These are phyloP conservation scores for Artemisia argyi DNA, from an alignment of 129 eudicot genomes.

Conservation along the genomic window DNA sequence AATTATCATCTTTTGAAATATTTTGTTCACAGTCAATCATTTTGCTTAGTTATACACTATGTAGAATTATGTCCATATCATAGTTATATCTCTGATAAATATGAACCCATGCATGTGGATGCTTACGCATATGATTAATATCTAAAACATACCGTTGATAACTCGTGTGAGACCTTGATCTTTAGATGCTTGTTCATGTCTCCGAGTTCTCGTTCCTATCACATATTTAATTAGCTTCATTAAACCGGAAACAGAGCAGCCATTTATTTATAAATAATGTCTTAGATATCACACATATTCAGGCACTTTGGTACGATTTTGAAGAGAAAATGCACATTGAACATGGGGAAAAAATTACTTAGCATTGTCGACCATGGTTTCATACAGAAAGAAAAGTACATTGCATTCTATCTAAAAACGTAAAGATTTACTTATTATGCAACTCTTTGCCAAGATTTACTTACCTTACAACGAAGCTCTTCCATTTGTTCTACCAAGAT, in stretches of 20 bases:
- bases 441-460: constrained; percentile 23
- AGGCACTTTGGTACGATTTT: background rate
- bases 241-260: background rate
- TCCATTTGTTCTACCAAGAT: constrained; percentile 89
- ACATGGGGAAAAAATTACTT: background rate
- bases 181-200: constrained; percentile 91
- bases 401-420: background rate
- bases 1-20: no score
- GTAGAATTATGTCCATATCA: no score
- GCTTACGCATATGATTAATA: background rate
- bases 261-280: background rate
- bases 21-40: no score
- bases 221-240: constrained; percentile 3
- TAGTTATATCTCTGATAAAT: no score
- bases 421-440: background rate
- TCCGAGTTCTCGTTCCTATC: constrained; percentile 91
- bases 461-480: constrained; percentile 85
- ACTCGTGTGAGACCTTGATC: constrained; percentile 79
- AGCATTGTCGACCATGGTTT: no score
- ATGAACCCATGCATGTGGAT: no score
- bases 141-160: constrained; percentile 52
- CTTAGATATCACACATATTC: background rate
- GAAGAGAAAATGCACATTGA: background rate
- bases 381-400: no score
- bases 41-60: no score